phyloP scores from a whole-genome alignment of 2,329 filamentous ascomycete species.

The Ophiosphaerella narmari region DNA sequence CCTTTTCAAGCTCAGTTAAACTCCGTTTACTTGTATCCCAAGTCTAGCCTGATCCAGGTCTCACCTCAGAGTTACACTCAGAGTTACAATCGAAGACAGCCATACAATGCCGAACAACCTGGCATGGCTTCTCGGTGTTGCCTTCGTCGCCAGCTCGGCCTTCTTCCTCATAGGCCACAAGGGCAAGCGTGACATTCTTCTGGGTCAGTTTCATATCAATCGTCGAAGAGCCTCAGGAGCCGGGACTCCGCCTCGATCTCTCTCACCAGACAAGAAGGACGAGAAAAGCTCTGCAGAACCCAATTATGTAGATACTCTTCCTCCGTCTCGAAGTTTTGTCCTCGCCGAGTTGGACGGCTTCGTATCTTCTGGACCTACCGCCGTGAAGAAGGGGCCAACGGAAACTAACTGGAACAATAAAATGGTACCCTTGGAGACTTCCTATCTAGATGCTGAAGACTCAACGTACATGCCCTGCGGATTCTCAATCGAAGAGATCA shows the following conservation, averaged over 20 bases:
- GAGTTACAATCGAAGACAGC: no score
- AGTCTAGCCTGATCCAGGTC: background rate
- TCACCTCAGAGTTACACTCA: background rate
- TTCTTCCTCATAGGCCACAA: slow-evolving; percentile 35
- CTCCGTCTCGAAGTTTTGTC: slow-evolving; percentile 57
- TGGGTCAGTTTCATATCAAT: slow-evolving; percentile 46
- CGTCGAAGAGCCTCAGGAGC: slow-evolving; percentile 53
- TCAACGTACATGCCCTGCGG: slow-evolving; percentile 66
- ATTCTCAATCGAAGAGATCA: slow-evolving; percentile 72
- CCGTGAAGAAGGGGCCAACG: slow-evolving; percentile 26
- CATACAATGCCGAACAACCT: slow-evolving; percentile 21
- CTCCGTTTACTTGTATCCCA: background rate
- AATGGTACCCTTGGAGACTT: slow-evolving; percentile 30
- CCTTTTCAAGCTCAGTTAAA: background rate
- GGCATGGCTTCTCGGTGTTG: slow-evolving; percentile 35
- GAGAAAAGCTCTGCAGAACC: slow-evolving; percentile 33
- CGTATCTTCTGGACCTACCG: slow-evolving; percentile 28
- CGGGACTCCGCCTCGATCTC: slow-evolving; percentile 58
- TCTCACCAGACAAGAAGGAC: slow-evolving; percentile 55
- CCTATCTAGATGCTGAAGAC: slow-evolving; percentile 32
- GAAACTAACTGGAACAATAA: slow-evolving; percentile 26
- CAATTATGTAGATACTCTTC: slow-evolving; percentile 55
- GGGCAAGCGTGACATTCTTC: slow-evolving; percentile 47
- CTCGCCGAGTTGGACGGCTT: slow-evolving; percentile 44
- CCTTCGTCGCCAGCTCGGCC: slow-evolving; percentile 34